Evolutionary conservation across 192 early-diverging fungal species (phyloP), one percentile per base, ranked within the genome.

Genomic region (Rhizophlyctis rosea): DNA sequence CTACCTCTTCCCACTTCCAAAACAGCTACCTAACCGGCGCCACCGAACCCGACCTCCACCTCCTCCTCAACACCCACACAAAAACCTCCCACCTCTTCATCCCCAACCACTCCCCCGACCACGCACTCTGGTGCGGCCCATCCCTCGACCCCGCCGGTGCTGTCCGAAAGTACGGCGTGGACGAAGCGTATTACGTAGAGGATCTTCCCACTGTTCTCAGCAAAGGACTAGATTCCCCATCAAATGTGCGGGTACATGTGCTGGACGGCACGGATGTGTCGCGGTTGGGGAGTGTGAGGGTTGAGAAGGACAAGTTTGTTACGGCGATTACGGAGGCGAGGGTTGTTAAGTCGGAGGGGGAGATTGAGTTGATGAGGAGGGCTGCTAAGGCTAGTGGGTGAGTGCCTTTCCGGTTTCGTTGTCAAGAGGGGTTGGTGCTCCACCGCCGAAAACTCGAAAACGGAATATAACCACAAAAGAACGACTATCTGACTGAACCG

Each of bases 21-120:
- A 92, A 91, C 58, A 80, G 80, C 66, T 96, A 94, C 68, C 79
- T 93, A 18, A 88, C 91, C 3, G 91, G 92, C 49, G 85, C 86
- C 47, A 68, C 69, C 33, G 88, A 89, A 67, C 86, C 90, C 28
- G 91, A 85, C 52, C 90, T 81, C 55, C 82, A 82, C 54, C 80
- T 86, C 1, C 65, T 88, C 28, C 77, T 90, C 60, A 88, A 94
- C 73, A 72, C 92, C 24, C 61, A 74, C 52, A 67, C 84, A 3
- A 47, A 68, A 50, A 72, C 76, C 11, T 77, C 86, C 24, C 81
- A 78, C 34, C 64, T 96, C 58, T 85, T 91, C 59, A 84, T 84
- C 33, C 89, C 89, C 25, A 79, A 87, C 3, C 71, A 64, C 47
- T 69, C 75, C 44, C 70, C 76, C 34, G 86, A 85, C 54, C 79